Percentiles rank a stretch among this genome's conserved stretches.
These are phyloP conservation scores for Henningerozyma blattae DNA, from an alignment of 805 yeast genomes.

Conservation along the genomic window DNA sequence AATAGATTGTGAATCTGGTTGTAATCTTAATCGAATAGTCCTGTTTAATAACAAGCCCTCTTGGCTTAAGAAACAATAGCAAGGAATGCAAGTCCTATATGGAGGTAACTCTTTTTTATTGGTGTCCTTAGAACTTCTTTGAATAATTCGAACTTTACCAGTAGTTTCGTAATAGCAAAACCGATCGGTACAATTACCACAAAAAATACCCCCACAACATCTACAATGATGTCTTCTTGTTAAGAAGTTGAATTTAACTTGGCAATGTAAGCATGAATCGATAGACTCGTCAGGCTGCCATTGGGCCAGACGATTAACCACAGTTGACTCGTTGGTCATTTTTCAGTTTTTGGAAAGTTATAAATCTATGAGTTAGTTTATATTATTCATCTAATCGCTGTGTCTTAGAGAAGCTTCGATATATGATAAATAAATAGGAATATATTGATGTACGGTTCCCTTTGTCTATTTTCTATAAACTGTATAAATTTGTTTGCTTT, in stretches of 20 bases:
- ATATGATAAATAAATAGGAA: too few relatives aligned
- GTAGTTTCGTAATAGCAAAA: constrained; percentile 18
- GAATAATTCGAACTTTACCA: constrained; percentile 16
- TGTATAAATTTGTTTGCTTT: too few relatives aligned
- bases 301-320: constrained; percentile 15
- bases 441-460: too few relatives aligned
- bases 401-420: too few relatives aligned
- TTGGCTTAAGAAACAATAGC: constrained; percentile 36
- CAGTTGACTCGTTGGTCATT: constrained; percentile 2
- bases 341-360: too few relatives aligned
- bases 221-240: constrained; percentile 60
- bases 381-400: constrained; percentile 3
- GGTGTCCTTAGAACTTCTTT: constrained; percentile 7
- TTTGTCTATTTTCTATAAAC: too few relatives aligned
- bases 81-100: constrained; percentile 46
- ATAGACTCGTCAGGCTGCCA: constrained; percentile 23
- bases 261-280: constrained; percentile 36
- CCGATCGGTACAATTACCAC: constrained; percentile 27
- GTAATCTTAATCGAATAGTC: too few relatives aligned
- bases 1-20: too few relatives aligned
- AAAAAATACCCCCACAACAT: constrained; percentile 54
- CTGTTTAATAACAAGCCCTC: constrained; percentile 10
- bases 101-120: constrained; percentile 31
- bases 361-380: constrained; percentile 1
- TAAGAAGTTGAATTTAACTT: constrained; percentile 33